Percentiles rank a stretch among this genome's conserved stretches.
Conservation (phyloP, 495 filamentous ascomycete species). For the Neurospora cerealis region DNA sequence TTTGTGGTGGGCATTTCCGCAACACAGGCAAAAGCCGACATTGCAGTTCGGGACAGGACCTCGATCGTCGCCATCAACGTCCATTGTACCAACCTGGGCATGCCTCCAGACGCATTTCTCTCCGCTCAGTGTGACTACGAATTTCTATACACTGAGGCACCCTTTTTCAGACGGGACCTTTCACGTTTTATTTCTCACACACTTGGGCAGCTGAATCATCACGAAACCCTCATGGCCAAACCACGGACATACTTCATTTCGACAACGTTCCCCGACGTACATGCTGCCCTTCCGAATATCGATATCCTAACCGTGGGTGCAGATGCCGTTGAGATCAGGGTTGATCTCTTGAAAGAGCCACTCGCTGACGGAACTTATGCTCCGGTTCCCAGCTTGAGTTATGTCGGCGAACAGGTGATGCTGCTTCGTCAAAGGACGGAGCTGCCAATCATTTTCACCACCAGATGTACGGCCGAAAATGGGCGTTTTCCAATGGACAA, state of each 20-base stretch:
- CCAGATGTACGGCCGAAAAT: slow-evolving; percentile 68
- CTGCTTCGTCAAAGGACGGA: slow-evolving; percentile 70
- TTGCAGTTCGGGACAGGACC: slow-evolving; percentile 39
- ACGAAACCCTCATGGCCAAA: slow-evolving; percentile 65
- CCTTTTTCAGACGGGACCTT: slow-evolving; percentile 65
- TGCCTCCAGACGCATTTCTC: slow-evolving; percentile 52
- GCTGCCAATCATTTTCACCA: slow-evolving; percentile 79
- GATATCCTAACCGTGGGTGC: slow-evolving; percentile 77
- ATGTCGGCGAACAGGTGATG: slow-evolving; percentile 81
- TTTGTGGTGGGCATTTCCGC: slow-evolving; percentile 49
- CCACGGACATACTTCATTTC: slow-evolving; percentile 72
- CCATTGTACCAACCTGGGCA: slow-evolving; percentile 60
- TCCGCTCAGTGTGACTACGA: slow-evolving; percentile 66
- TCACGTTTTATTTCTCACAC: slow-evolving; percentile 68
- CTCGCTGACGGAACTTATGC: slow-evolving; percentile 43
- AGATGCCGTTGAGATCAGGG: slow-evolving; percentile 73
- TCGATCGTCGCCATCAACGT: slow-evolving; percentile 56
- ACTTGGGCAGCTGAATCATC: slow-evolving; percentile 63
- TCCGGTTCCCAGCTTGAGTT: slow-evolving; percentile 63
- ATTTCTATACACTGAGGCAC: slow-evolving; percentile 63
- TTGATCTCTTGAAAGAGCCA: slow-evolving; percentile 73
- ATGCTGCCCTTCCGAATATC: slow-evolving; percentile 70
- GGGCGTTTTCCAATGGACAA: slow-evolving; percentile 76
- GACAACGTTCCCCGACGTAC: slow-evolving; percentile 77
- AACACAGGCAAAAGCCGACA: slow-evolving; percentile 40